Evolutionary conservation across 768 basidiomycete species (phyloP), one percentile per base, ranked within the genome.

Genomic region (Tephrocybe rancida): DNA sequence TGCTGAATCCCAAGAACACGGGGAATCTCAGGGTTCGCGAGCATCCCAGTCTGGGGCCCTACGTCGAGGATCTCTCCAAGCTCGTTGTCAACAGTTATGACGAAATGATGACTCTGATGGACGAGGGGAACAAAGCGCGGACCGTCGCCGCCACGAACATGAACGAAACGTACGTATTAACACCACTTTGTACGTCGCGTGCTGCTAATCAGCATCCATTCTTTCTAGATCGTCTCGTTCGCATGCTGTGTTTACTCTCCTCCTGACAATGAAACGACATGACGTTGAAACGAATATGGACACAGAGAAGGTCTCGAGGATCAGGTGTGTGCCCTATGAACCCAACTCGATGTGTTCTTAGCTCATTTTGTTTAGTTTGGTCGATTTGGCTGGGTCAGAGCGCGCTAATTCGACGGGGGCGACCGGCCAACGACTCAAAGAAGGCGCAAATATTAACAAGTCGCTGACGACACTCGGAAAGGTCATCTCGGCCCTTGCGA

Each of bases 51-150:
- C 72, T 93, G 47, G 95, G 95, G 5, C 96, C 97, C n/a, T 99
- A 99, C 68, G 97, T 99, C 47, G 97, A 99, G 73, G 94, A 96
- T 74, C 79, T 99, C 52, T 94, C 92, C 64, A 93, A 93, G 71
- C 84, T 98, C 50, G 88, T 88, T 25, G 97, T 98, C 41, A 87
- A 83, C 66, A 89, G 80, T 69, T 98, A 95, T 67, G 84, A 90
- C 26, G 96, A 97, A 68, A 97, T 99, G 90, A 96, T 97, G 90
- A 93, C 88, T 5, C 87, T 99, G 67, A 98, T 98, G 96, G 96
- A 99, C 75, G 96, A 99, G 70, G 96, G 96, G 34, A 99, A 98
- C 72, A 98, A 98, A 76, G 95, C 97, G 47, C 80, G 97, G 45
- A 98, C 97, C 13, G 96, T 99, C 21, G 97, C 97, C 19, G 95